Evolutionary conservation across 2,329 filamentous ascomycete genomes (phyloP), one percentile per base, ranked within the genome.

Genomic region (Cytospora chrysosperma): DNA sequence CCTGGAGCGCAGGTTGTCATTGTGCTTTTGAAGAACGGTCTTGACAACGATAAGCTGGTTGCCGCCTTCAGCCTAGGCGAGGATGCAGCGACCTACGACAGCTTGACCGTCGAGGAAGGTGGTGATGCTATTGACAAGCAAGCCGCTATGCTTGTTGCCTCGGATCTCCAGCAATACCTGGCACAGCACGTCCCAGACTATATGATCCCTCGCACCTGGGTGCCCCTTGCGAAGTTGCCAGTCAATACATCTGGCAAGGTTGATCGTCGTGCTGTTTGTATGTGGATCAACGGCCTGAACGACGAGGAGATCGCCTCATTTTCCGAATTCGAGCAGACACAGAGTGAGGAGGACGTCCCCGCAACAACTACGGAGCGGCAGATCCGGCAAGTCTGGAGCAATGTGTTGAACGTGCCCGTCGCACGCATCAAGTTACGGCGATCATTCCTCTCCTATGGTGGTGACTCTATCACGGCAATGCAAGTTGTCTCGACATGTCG

Each of bases 401-500:
- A 4, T 5, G 51, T 61, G 2, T 63, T 67, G 8, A 78, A 76
- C 70, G 34, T 70, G n/a, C n/a, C n/a, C n/a, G n/a, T n/a, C 1
- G 70, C 72, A n/a, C 68, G 71, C 34, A 52, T 68, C 28, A 70
- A 70, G 32, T 78, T 79, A 56, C 76, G 84, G 43, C 79, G 82
- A 62, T 84, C 81, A 0, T 83, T 83, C 73, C 79, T 82, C 68
- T 73, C 73, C 1, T 72, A 82, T 0, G 81, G 80, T 0, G 81
- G 82, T 8, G 81, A 84, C 70, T 84, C 81, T 0, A 73, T 84
- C 2, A 74, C 76, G n/a, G 81, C 81, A 2, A 84, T 84, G 81
- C 78, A 76, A 54, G 67, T 83, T 6, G 79, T 81, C 13, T 73
- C 77, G n/a, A 72, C 74, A 28, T 75, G 76, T 13, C 72, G 78